Conservation (phyloP, 2,329 filamentous ascomycete species). For the Colletotrichum theobromicola region DNA sequence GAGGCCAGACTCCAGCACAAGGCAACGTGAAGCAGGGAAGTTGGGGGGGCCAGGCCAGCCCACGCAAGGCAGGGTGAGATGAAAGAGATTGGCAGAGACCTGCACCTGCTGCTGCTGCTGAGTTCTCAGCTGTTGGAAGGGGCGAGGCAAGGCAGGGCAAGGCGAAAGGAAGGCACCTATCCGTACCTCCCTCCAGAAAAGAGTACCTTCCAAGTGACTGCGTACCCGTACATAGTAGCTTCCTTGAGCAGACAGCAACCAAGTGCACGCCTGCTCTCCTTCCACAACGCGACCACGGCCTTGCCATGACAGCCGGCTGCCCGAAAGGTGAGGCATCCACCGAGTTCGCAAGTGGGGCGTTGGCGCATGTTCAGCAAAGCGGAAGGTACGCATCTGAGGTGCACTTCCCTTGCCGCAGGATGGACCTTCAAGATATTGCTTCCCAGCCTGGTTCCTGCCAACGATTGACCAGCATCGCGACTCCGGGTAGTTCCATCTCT, state of each 20-base stretch:
- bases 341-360: background rate
- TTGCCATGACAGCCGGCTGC: background rate
- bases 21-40: background rate
- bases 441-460: background rate
- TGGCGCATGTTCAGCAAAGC: background rate
- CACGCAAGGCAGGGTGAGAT: background rate
- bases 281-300: background rate
- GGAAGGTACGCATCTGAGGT: background rate
- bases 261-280: background rate
- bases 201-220: background rate
- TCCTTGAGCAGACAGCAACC: background rate
- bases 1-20: constrained; percentile 2
- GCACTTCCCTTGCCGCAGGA: too few species aligned
- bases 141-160: background rate
- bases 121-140: background rate
- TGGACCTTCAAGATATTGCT: background rate
- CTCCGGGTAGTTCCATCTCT: background rate
- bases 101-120: background rate
- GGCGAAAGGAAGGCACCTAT: background rate
- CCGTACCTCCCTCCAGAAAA: background rate
- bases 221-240: background rate
- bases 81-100: background rate
- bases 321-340: background rate
- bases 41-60: background rate
- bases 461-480: background rate